Evolutionary conservation across 1,284 basidiomycete species (phyloP).

Genomic region (Cutaneotrichosporon sp.): DNA sequence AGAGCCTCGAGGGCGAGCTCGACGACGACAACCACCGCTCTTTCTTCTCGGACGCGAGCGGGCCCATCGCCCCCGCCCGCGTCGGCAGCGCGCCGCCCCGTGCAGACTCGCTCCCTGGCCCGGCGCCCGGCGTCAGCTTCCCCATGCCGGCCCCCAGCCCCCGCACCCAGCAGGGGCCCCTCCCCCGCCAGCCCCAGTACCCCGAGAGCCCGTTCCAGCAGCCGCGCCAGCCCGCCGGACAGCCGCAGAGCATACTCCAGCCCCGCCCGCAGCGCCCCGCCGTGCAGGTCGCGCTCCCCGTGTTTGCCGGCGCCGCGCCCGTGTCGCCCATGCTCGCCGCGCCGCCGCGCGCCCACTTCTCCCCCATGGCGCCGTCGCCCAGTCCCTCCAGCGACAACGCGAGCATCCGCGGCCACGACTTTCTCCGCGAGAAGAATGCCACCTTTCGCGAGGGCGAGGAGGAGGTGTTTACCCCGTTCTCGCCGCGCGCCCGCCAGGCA

Average conservation of each 20-base stretch:
- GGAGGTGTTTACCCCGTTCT: conserved; percentile 42
- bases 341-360: conserved; percentile 28
- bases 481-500: conserved; percentile 25
- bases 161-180: background rate
- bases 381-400: conserved; percentile 16
- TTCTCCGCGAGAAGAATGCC: conserved; percentile 44
- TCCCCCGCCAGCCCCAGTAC: background rate
- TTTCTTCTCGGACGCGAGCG: background rate
- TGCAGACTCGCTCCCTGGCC: background rate
- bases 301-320: conserved; percentile 6
- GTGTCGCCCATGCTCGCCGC: conserved; percentile 40
- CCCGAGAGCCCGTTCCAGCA: background rate
- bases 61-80: background rate
- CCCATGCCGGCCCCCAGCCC: conserved; percentile 10
- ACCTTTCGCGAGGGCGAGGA: conserved; percentile 47
- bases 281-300: conserved; percentile 9
- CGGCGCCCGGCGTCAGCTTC: conserved; percentile 7
- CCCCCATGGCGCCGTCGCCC: conserved; percentile 23
- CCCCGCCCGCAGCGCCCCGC: background rate
- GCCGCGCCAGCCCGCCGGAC: background rate
- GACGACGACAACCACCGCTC: conserved; percentile 1
- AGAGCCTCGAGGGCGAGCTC: conserved; percentile 3
- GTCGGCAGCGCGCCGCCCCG: background rate
- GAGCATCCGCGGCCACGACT: conserved; percentile 38
- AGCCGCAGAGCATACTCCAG: background rate